phyloP scores from a whole-genome alignment of 192 early-diverging fungal genomes.

The Jimgerdemannia flammicorona region DNA sequence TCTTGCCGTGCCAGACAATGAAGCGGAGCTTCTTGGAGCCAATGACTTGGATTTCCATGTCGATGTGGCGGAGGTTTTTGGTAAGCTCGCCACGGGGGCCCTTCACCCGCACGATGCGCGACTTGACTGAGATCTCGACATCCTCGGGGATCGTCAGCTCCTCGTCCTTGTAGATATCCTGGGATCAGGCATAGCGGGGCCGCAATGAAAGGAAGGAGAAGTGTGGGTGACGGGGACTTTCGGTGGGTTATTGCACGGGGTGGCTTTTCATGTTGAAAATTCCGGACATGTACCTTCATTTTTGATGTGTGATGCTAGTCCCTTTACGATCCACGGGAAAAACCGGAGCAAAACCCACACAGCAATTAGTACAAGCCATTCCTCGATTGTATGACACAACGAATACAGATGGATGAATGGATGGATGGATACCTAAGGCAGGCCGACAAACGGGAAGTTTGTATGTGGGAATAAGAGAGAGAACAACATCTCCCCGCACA shows the following conservation, averaged over 20 bases:
- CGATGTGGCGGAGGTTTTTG: constrained; percentile 92
- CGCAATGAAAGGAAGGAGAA: background rate
- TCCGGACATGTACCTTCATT: background rate
- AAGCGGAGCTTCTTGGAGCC: constrained; percentile 73
- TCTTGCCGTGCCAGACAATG: constrained; percentile 90
- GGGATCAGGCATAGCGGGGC: constrained; percentile 39
- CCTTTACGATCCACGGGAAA: background rate
- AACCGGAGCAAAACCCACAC: background rate
- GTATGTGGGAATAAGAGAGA: background rate
- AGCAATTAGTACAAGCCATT: background rate
- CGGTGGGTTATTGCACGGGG: background rate
- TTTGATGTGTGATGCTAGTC: background rate
- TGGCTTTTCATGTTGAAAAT: background rate
- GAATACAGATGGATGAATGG: background rate
- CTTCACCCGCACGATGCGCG: constrained; percentile 81
- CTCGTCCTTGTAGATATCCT: constrained; percentile 88
- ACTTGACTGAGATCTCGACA: constrained; percentile 84
- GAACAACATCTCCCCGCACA: background rate
- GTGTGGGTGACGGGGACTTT: background rate
- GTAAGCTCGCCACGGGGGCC: constrained; percentile 87
- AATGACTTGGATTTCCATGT: constrained; percentile 82
- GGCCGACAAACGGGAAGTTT: background rate
- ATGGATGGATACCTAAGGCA: background rate
- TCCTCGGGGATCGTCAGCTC: constrained; percentile 88
- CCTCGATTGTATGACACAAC: no score